Evolutionary conservation across 140 eudicot species (phyloP).

Genomic region (Ambrosia hybrid): DNA sequence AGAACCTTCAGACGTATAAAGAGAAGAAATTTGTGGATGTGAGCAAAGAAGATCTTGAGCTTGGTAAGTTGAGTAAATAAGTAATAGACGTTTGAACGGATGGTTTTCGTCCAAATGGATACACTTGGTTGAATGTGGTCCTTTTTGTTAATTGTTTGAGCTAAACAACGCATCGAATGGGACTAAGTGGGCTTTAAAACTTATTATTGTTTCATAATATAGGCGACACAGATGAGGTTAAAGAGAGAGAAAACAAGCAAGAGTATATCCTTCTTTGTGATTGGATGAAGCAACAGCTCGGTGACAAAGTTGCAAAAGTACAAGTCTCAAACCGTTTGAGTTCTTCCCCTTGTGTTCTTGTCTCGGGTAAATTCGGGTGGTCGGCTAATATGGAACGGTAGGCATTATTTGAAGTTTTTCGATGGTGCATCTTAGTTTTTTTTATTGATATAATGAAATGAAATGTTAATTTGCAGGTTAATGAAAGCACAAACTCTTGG

Average conservation of each 20-base stretch:
- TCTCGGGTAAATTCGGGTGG: conserved; percentile 98
- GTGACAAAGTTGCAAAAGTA: conserved; percentile 97
- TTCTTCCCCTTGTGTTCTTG: conserved; percentile 98
- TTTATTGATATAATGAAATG: not conserved
- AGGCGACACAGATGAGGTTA: conserved; percentile 92
- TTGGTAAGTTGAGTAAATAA: conserved; percentile 54
- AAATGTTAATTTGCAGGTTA: conserved; percentile 43
- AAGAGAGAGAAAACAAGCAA: conserved; percentile 86
- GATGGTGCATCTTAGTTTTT: not conserved
- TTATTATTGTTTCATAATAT: not conserved
- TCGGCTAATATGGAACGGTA: conserved; percentile 99
- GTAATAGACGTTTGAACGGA: not conserved
- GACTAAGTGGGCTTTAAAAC: not conserved
- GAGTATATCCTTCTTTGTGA: conserved; percentile 86
- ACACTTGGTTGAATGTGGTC: not conserved
- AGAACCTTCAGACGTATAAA: conserved; percentile 84
- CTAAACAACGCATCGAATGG: not conserved
- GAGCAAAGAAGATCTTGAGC: conserved; percentile 99
- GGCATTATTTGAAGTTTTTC: not conserved
- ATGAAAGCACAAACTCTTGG: conserved; percentile 97
- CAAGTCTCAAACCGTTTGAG: conserved; percentile 88
- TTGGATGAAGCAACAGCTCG: conserved; percentile 97
- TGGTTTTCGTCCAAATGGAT: not conserved
- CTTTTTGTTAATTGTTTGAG: not conserved
- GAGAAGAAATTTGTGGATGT: conserved; percentile 98